Evolutionary conservation across 192 early-diverging fungal genomes (phyloP).

Genomic region (Jimgerdemannia lactiflua): DNA sequence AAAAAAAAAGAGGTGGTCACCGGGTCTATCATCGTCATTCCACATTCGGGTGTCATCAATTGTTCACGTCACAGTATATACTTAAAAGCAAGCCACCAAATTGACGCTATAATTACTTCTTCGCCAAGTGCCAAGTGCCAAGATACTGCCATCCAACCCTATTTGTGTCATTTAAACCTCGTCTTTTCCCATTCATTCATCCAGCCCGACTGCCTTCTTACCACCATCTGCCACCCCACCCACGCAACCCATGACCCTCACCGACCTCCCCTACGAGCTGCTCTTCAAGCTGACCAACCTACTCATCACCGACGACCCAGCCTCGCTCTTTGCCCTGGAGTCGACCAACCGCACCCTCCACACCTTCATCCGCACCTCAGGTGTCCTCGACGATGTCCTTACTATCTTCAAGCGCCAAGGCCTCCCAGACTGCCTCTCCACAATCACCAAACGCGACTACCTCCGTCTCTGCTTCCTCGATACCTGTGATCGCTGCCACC

Average conservation of each 20-base stretch:
- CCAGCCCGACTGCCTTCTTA: no score
- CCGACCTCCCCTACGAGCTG: not conserved
- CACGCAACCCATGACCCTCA: not conserved
- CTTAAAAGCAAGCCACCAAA: no score
- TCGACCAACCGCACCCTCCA: not conserved
- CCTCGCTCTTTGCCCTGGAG: not conserved
- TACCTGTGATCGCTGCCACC: not conserved
- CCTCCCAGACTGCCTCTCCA: not conserved
- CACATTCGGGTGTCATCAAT: no score
- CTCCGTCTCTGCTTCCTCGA: not conserved
- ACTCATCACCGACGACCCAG: not conserved
- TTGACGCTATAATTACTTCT: no score
- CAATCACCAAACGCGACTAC: not conserved
- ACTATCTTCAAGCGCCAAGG: not conserved
- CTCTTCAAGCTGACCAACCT: not conserved
- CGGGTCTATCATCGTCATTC: no score
- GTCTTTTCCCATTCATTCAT: no score
- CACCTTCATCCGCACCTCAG: not conserved
- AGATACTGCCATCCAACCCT: no score
- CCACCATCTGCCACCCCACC: no score
- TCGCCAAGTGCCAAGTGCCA: no score
- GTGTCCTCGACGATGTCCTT: not conserved
- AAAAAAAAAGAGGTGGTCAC: no score
- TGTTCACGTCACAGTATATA: no score
- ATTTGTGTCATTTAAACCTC: no score